Evolutionary conservation across 2,329 filamentous ascomycete species (phyloP).

Genomic region (Fusarium torulosum): DNA sequence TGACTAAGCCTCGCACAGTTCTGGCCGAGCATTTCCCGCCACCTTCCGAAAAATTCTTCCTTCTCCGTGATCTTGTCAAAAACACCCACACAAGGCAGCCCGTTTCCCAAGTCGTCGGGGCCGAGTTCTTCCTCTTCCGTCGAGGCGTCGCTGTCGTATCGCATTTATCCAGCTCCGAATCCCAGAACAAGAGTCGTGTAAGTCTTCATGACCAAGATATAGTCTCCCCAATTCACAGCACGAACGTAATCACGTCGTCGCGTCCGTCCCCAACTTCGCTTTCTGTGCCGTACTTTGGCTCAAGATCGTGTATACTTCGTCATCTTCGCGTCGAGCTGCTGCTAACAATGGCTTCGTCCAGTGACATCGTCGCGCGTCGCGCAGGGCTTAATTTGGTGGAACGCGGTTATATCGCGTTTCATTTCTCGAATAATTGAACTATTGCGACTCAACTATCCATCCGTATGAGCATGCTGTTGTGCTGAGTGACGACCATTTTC

Average conservation of each 20-base stretch:
- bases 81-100: slow-evolving; percentile 52
- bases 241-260: slow-evolving; percentile 30
- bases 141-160: slow-evolving; percentile 54
- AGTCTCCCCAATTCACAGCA: slow-evolving; percentile 35
- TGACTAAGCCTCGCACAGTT: slow-evolving; percentile 35
- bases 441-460: slow-evolving; percentile 13
- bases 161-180: slow-evolving; percentile 60
- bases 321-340: slow-evolving; percentile 41
- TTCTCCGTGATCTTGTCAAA: slow-evolving; percentile 52
- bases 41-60: slow-evolving; percentile 54
- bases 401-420: slow-evolving; percentile 41
- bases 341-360: slow-evolving; percentile 47
- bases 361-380: slow-evolving; percentile 47
- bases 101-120: slow-evolving; percentile 49
- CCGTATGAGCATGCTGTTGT: slow-evolving; percentile 12
- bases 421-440: slow-evolving; percentile 24
- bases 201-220: slow-evolving; percentile 49
- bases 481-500: slow-evolving; percentile 27
- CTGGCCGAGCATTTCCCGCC: slow-evolving; percentile 44
- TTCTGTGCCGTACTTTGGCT: slow-evolving; percentile 31
- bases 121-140: slow-evolving; percentile 64
- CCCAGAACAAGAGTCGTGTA: slow-evolving; percentile 54
- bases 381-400: slow-evolving; percentile 28
- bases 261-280: slow-evolving; percentile 24
- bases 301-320: slow-evolving; percentile 34